Conservation (phyloP, 495 filamentous ascomycete species). For the Podospora conica region DNA sequence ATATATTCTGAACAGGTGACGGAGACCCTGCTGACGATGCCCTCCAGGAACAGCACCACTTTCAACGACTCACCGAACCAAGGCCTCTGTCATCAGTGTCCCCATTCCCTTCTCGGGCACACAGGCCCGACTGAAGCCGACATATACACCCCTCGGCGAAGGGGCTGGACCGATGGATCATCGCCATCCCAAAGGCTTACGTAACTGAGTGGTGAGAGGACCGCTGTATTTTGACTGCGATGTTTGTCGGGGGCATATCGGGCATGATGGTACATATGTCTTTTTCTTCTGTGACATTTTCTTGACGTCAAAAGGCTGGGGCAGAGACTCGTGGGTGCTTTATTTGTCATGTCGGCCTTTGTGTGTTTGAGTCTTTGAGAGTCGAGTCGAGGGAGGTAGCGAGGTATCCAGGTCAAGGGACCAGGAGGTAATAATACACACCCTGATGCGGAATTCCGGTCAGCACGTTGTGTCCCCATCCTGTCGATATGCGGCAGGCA, state of each 20-base stretch:
- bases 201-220: not conserved
- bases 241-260: not conserved
- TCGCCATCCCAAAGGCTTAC: slow-evolving; percentile 14
- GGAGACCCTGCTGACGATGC: not conserved
- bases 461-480: not conserved
- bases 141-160: slow-evolving; percentile 18
- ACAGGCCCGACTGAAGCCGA: not conserved
- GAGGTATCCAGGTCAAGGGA: not conserved
- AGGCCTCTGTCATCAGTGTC: not conserved
- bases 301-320: not conserved
- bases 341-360: not conserved
- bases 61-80: not conserved
- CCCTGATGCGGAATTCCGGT: not conserved
- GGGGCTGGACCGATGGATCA: slow-evolving; percentile 23
- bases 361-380: not conserved
- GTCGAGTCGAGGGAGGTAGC: not conserved
- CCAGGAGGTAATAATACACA: not conserved
- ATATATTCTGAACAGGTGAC: not conserved
- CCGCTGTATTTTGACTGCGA: not conserved
- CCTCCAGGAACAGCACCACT: not conserved
- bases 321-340: not conserved
- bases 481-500: not conserved
- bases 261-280: slow-evolving; percentile 4
- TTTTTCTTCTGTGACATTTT: not conserved
- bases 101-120: not conserved